Evolutionary conservation across 1,284 basidiomycete species (phyloP).

Genomic region (Neonothopanus nambi): DNA sequence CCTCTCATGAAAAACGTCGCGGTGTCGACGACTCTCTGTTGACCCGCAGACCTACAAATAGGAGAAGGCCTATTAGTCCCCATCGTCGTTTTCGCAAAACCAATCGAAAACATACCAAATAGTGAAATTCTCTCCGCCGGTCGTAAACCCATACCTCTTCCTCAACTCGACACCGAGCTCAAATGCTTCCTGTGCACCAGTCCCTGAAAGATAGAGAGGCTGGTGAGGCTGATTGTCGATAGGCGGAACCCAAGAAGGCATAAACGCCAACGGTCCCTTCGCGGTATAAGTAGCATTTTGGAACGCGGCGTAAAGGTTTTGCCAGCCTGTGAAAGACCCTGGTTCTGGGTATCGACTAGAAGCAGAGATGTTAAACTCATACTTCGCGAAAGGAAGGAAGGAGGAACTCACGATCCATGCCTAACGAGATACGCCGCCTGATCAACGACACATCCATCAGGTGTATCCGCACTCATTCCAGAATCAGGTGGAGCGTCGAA

Average conservation of each 20-base stretch:
- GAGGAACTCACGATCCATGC: slow-evolving; percentile 39
- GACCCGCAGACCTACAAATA: slow-evolving; percentile 37
- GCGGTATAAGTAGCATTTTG: slow-evolving; percentile 42
- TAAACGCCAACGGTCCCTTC: slow-evolving; percentile 37
- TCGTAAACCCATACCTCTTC: too few relatives aligned
- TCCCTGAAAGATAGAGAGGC: slow-evolving; percentile 38
- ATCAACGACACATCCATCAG: slow-evolving; percentile 39
- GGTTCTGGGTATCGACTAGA: slow-evolving; percentile 42
- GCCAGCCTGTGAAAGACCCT: slow-evolving; percentile 40
- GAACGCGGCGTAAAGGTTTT: slow-evolving; percentile 31
- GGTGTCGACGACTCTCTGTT: slow-evolving; percentile 45
- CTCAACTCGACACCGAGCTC: too few relatives aligned
- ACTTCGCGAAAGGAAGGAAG: neutral
- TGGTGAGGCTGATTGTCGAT: slow-evolving; percentile 40
- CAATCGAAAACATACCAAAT: slow-evolving; percentile 41
- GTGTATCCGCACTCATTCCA: slow-evolving; percentile 31
- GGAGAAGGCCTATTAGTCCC: slow-evolving; percentile 42
- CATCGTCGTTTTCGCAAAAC: slow-evolving; percentile 37
- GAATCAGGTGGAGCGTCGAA: slow-evolving; percentile 41
- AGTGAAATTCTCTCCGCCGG: too few relatives aligned
- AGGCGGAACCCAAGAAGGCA: slow-evolving; percentile 41
- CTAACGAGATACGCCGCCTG: too few relatives aligned
- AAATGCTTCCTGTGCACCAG: too few relatives aligned
- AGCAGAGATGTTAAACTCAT: neutral
- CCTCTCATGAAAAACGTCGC: too few relatives aligned